A percentile compares a stretch with the other conserved stretches of the same genome.
phyloP scores from a whole-genome alignment of 768 basidiomycete species.

The Mycena latifolia region DNA sequence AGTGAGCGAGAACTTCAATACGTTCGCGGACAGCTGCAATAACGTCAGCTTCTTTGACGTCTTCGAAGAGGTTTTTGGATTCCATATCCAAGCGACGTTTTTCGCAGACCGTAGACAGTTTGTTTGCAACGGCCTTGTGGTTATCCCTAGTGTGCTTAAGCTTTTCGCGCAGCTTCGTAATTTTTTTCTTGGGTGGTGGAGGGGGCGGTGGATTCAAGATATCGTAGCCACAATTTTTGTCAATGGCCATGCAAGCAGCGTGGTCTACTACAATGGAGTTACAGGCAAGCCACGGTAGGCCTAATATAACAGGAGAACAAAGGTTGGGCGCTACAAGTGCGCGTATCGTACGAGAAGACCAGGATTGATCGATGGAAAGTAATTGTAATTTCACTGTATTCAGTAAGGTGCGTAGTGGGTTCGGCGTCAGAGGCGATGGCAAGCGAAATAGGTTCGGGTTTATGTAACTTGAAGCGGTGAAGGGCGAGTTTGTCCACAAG shows the following conservation, averaged over 20 bases:
- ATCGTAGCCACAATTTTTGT: too few relatives aligned
- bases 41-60: constrained; percentile 5
- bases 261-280: constrained; percentile 17
- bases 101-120: constrained; percentile 1
- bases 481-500: constrained; percentile 8
- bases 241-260: background rate
- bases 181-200: background rate
- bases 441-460: background rate
- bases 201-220: constrained; percentile 6
- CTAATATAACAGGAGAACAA: constrained; percentile 12
- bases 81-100: background rate
- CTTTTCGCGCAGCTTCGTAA: background rate
- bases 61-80: background rate
- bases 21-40: constrained; percentile 11
- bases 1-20: constrained; percentile 6
- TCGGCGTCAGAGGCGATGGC: background rate
- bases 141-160: background rate
- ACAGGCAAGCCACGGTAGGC: constrained; percentile 2
- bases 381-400: constrained; percentile 13
- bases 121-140: background rate
- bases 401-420: background rate
- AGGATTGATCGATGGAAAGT: background rate
- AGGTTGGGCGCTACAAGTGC: background rate
- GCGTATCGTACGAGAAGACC: background rate
- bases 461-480: background rate